Base-by-base conservation (phyloP, 306 rosid genomes). In the Trichosanthes cucumerina region DNA sequence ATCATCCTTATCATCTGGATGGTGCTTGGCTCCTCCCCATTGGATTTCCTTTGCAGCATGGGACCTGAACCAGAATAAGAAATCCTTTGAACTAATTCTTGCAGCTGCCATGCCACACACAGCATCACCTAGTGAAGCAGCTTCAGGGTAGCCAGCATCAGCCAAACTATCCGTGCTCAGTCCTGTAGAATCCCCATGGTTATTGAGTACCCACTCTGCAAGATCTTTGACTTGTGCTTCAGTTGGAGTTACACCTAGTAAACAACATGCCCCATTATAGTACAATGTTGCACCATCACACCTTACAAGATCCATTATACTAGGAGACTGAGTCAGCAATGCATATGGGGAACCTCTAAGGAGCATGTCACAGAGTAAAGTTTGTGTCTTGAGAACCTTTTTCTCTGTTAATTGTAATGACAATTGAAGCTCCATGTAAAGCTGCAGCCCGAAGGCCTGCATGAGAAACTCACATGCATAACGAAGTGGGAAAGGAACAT, bases 11-110 rank as follows among this genome's bases (percentile, higher is more conserved):
- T 87, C 90, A 81, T 82, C 76, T n/a, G 93, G 88, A 71, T 91
- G 92, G 71, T 93, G 92, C 85, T 91, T 93, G 49, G 98, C 93
- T 82, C 93, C 97, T 73, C 96, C 96, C 98, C 97, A 91, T 64
- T 85, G 86, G 43, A 88, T 62, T 85, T 91, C 97, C 83, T 87
- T 84, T 28, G 96, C 93, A 24, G 83, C 81, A 79, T 87, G 93
- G 75, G 96, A 90, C 79, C 97, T 82, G 79, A 90, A 93, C 98
- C 98, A 93, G 84, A 93, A 93, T 85, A 93, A 77, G 86, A 88
- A 88, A 88, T 93, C 90, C 16, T 84, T 87, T 7, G 86, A 72
- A 60, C 74, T 82, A 80, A 91, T 86, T 82, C 85, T 84, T 33
- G 97, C 97, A 7, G 87, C 71, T 53, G 93, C 92, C 90, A 91